Conservation (phyloP, 2,329 filamentous ascomycete genomes). For the Exophiala sp. region DNA sequence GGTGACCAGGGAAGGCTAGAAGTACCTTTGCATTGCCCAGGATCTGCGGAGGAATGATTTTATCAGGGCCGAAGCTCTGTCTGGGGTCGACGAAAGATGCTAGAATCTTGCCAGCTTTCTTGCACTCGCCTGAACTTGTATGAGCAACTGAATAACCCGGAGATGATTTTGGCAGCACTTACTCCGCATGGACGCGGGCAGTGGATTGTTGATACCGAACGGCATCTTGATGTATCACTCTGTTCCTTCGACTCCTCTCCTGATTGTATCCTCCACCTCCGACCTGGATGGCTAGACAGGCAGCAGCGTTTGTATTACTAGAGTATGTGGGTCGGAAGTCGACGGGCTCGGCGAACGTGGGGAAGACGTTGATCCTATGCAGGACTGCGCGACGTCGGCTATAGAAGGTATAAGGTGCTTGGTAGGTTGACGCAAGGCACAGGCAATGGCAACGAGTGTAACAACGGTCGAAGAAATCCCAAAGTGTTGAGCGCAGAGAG, state of each 20-base stretch:
- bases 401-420: too few species aligned
- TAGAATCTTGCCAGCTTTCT: constrained; percentile 94
- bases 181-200: constrained; percentile 49
- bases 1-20: not conserved
- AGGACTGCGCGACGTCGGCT: not conserved
- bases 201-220: constrained; percentile 32
- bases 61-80: constrained; percentile 92
- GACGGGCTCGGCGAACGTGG: constrained; percentile 6
- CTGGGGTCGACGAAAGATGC: constrained; percentile 90
- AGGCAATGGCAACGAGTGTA: too few species aligned
- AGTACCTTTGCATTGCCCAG: constrained; percentile 84
- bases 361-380: not conserved
- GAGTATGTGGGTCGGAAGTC: constrained; percentile 10
- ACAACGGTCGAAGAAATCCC: too few species aligned
- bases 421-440: too few species aligned
- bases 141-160: constrained; percentile 29
- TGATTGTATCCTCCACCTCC: constrained; percentile 5
- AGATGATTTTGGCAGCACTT: constrained; percentile 30
- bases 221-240: constrained; percentile 16
- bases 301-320: constrained; percentile 3
- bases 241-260: constrained; percentile 1
- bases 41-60: constrained; percentile 88
- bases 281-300: not conserved
- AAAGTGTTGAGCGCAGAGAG: too few species aligned
- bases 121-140: constrained; percentile 74